Evolutionary conservation across 257 asterid species (phyloP).

Genomic region (Gentiana straminea): DNA sequence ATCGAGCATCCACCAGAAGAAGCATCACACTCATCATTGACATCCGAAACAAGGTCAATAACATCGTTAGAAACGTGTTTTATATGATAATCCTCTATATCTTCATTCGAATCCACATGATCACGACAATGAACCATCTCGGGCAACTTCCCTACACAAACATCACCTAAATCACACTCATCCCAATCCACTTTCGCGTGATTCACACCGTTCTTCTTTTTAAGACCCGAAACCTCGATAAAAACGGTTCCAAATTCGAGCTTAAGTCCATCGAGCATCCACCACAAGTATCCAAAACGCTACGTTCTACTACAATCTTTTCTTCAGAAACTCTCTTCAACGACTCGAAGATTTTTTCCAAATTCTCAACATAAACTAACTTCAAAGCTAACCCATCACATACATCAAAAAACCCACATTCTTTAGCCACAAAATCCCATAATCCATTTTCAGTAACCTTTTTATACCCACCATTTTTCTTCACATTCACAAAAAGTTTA

Average conservation of each 20-base stretch:
- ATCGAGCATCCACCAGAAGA: too few species aligned
- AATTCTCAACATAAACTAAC: conserved; percentile 41
- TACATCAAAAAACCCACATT: conserved; percentile 37
- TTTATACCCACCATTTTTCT: conserved; percentile 37
- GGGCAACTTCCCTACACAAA: background rate
- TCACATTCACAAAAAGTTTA: conserved; percentile 34
- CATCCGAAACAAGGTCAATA: too few species aligned
- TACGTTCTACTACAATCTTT: background rate
- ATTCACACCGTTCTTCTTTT: conserved; percentile 25
- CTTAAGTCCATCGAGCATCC: conserved; percentile 33
- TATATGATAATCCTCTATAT: conserved; percentile 9
- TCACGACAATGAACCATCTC: conserved; percentile 12
- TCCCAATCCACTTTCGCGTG: conserved; percentile 13
- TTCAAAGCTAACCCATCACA: conserved; percentile 31
- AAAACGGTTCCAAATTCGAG: conserved; percentile 34
- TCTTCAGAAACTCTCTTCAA: conserved; percentile 24
- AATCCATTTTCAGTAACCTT: conserved; percentile 11
- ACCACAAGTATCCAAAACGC: conserved; percentile 10
- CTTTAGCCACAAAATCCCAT: conserved; percentile 39
- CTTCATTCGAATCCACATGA: conserved; percentile 9
- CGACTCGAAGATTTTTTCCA: conserved; percentile 28
- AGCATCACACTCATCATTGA: too few species aligned
- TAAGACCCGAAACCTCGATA: conserved; percentile 23
- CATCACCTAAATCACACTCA: conserved; percentile 15
- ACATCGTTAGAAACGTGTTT: background rate